These are phyloP conservation scores for Hypoxylon sp. DNA, from an alignment of 2,329 filamentous ascomycete genomes.

Conservation along the genomic window DNA sequence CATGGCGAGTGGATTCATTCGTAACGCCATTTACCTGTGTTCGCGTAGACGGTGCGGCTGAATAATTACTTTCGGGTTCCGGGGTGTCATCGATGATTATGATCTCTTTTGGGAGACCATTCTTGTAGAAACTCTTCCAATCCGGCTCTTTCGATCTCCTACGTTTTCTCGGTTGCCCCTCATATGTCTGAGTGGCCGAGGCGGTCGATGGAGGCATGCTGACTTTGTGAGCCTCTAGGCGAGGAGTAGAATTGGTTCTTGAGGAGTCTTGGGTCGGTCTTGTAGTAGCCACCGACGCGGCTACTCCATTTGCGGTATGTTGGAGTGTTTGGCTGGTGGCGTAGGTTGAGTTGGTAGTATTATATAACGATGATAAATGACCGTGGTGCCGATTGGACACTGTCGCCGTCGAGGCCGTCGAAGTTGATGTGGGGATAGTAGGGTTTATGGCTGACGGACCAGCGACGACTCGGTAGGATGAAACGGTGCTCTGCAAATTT, in stretches of 20 bases:
- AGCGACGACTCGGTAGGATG: constrained; percentile 61
- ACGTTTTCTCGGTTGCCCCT: constrained; percentile 63
- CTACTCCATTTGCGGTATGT: constrained; percentile 56
- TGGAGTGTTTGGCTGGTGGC: constrained; percentile 46
- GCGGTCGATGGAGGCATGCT: constrained; percentile 57
- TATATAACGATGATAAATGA: constrained; percentile 52
- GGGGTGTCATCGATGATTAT: constrained; percentile 86
- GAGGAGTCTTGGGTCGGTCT: constrained; percentile 51
- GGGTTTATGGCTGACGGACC: constrained; percentile 48
- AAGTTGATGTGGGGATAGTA: constrained; percentile 59
- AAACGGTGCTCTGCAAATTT: constrained; percentile 45
- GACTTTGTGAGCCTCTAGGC: constrained; percentile 53
- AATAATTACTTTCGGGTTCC: constrained; percentile 63
- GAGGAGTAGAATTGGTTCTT: constrained; percentile 55
- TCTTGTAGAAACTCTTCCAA: constrained; percentile 86
- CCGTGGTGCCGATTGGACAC: constrained; percentile 52
- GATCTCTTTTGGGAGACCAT: constrained; percentile 86
- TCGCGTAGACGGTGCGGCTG: constrained; percentile 54
- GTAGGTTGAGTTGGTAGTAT: constrained; percentile 47
- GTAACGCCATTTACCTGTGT: constrained; percentile 56
- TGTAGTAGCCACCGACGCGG: constrained; percentile 54
- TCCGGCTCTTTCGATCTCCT: constrained; percentile 76
- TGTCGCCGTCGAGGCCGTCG: constrained; percentile 56
- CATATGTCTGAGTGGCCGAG: constrained; percentile 47
- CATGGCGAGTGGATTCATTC: constrained; percentile 62